Percentiles rank a stretch among this genome's conserved stretches.
Evolutionary conservation across 2,329 filamentous ascomycete genomes (phyloP).

Genomic region (Magnaporthales sp.): DNA sequence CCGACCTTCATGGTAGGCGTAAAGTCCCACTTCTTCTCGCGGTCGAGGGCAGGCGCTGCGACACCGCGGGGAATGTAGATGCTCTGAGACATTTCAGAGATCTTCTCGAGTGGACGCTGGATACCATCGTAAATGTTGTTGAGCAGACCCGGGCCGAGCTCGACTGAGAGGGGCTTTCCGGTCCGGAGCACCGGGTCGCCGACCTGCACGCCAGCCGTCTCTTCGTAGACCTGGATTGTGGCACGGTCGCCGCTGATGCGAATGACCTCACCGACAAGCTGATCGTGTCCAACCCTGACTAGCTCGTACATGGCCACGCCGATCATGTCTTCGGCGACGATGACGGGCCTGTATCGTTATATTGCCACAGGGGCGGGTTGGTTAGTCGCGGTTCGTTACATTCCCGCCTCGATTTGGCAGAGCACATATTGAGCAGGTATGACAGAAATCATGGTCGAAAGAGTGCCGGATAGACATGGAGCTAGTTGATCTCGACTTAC

Average conservation of each 20-base stretch:
- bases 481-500: conserved; percentile 85
- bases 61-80: conserved; percentile 99
- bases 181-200: conserved; percentile 88
- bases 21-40: conserved; percentile 93
- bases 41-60: conserved; percentile 76
- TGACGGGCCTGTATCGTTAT: conserved; percentile 52
- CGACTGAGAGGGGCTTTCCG: conserved; percentile 93
- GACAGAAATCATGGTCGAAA: neutral
- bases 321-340: conserved; percentile 96
- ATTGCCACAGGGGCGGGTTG: conserved; percentile 18
- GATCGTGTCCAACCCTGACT: conserved; percentile 85
- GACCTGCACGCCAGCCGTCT: conserved; percentile 96
- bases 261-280: conserved; percentile 94
- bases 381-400: conserved; percentile 9
- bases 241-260: conserved; percentile 92
- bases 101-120: conserved; percentile 84
- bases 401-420: neutral
- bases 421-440: neutral
- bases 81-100: conserved; percentile 66
- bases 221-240: conserved; percentile 98
- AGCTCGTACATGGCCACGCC: conserved; percentile 99
- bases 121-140: conserved; percentile 99
- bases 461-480: neutral
- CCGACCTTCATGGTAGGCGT: conserved; percentile 86
- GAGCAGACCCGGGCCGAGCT: conserved; percentile 92